Conservation (phyloP, 2,329 filamentous ascomycete genomes). For the Botrytis elliptica region DNA sequence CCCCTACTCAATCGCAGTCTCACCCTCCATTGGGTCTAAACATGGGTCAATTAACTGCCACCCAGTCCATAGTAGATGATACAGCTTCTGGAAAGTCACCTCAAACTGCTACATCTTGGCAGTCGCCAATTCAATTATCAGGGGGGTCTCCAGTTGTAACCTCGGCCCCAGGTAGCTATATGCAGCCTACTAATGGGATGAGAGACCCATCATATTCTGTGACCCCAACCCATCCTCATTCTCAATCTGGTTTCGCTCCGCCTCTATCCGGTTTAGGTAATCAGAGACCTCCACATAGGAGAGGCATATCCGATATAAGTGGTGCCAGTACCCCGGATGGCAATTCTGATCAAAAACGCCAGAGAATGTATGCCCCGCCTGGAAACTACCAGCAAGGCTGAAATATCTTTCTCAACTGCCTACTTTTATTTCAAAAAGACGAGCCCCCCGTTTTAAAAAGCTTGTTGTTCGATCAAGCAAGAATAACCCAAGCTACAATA, state of each 20-base stretch:
- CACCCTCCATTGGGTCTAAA: constrained; percentile 35
- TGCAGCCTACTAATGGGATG: constrained; percentile 30
- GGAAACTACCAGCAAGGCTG: constrained; percentile 32
- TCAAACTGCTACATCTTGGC: constrained; percentile 36
- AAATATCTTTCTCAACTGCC: not conserved
- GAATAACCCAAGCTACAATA: not conserved
- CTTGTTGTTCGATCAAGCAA: not conserved
- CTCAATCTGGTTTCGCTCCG: constrained; percentile 28
- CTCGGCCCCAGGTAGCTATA: constrained; percentile 32
- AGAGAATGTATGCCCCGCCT: constrained; percentile 36
- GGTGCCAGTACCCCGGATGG: constrained; percentile 31
- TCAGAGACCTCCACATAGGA: constrained; percentile 34
- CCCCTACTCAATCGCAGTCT: constrained; percentile 27
- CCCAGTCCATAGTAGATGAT: constrained; percentile 39
- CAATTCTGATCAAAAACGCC: constrained; percentile 36
- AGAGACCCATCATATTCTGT: constrained; percentile 35
- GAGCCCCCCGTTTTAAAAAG: not conserved
- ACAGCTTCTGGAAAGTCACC: constrained; percentile 39
- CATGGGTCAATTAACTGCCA: constrained; percentile 34
- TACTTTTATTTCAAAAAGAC: not conserved
- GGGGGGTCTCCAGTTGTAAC: constrained; percentile 35
- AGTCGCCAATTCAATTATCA: constrained; percentile 38
- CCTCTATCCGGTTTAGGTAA: constrained; percentile 28
- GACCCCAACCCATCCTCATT: constrained; percentile 34
- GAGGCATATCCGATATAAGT: constrained; percentile 37